A percentile compares a stretch with the other conserved stretches of the same genome.
Evolutionary conservation across 768 basidiomycete genomes (phyloP).

Genomic region (Hygrophoropsis aurantiaca): DNA sequence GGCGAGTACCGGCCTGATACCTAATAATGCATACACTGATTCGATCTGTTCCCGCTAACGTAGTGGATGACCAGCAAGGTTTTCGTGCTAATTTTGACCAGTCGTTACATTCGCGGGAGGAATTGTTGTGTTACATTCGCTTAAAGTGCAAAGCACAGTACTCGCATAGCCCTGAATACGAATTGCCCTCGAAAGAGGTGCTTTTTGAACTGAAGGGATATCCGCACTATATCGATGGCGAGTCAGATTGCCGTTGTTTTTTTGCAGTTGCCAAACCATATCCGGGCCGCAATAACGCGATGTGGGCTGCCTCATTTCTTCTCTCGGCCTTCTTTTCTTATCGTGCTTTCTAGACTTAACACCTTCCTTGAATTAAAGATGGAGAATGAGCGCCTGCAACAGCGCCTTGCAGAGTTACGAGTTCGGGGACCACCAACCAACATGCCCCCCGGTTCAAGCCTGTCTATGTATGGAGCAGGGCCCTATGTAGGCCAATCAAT

Average conservation of each 20-base stretch:
- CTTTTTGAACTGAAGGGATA: slow-evolving; percentile 74
- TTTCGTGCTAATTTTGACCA: slow-evolving; percentile 52
- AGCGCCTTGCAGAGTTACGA: slow-evolving; percentile 51
- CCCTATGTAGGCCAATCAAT: slow-evolving; percentile 25
- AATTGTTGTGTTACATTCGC: slow-evolving; percentile 60
- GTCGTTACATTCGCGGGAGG: slow-evolving; percentile 46
- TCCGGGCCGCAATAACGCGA: slow-evolving; percentile 69
- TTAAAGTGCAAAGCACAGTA: slow-evolving; percentile 49
- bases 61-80: slow-evolving; percentile 56
- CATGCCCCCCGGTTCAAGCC: slow-evolving; percentile 11
- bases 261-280: slow-evolving; percentile 78
- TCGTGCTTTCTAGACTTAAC: slow-evolving; percentile 49
- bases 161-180: slow-evolving; percentile 17
- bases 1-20: slow-evolving; percentile 39
- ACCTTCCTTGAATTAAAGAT: slow-evolving; percentile 81
- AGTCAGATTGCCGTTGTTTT: slow-evolving; percentile 54
- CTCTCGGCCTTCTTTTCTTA: slow-evolving; percentile 1
- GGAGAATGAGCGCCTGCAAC: slow-evolving; percentile 80
- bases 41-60: slow-evolving; percentile 3
- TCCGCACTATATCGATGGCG: slow-evolving; percentile 47
- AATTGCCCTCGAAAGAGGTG: slow-evolving; percentile 41
- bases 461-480: slow-evolving; percentile 24
- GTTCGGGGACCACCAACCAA: slow-evolving; percentile 16
- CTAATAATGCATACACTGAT: slow-evolving; percentile 7
- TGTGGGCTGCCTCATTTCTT: slow-evolving; percentile 40